Conservation (phyloP, 176 grass and related monocot genomes). For the Otatea glauca region DNA sequence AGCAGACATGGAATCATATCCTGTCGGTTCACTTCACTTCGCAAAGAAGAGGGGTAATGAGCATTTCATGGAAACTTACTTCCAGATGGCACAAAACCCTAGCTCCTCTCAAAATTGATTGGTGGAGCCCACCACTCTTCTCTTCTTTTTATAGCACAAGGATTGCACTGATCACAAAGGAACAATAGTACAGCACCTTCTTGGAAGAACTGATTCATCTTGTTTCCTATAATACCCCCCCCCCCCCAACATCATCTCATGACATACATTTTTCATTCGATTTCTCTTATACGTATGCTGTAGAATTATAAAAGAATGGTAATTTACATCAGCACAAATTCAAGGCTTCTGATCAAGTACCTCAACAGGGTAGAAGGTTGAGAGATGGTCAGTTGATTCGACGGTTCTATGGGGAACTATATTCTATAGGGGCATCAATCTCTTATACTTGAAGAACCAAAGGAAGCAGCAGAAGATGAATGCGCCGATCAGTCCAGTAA, state of each 20-base stretch:
- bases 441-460: slow-evolving; percentile 85
- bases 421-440: slow-evolving; percentile 78
- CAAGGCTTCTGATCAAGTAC: slow-evolving; percentile 40
- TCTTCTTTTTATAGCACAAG: not conserved
- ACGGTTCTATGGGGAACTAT: slow-evolving; percentile 27
- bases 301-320: slow-evolving; percentile 51
- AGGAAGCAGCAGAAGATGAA: slow-evolving; percentile 84
- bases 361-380: slow-evolving; percentile 27
- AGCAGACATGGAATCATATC: not conserved
- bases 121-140: not conserved
- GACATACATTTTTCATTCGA: slow-evolving; percentile 37
- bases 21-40: not conserved
- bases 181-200: not conserved
- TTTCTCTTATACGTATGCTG: slow-evolving; percentile 29
- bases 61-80: not conserved
- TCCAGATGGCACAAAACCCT: not conserved
- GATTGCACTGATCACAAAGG: not conserved
- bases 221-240: slow-evolving; percentile 26
- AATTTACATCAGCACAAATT: slow-evolving; percentile 54
- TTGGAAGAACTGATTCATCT: not conserved
- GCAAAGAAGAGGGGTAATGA: not conserved
- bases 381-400: slow-evolving; percentile 14
- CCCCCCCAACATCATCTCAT: not conserved
- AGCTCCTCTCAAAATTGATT: not conserved
- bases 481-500: slow-evolving; percentile 50